Evolutionary conservation across 2,329 filamentous ascomycete species (phyloP), one percentile per base, ranked within the genome.

Genomic region (Colletotrichum truncatum): DNA sequence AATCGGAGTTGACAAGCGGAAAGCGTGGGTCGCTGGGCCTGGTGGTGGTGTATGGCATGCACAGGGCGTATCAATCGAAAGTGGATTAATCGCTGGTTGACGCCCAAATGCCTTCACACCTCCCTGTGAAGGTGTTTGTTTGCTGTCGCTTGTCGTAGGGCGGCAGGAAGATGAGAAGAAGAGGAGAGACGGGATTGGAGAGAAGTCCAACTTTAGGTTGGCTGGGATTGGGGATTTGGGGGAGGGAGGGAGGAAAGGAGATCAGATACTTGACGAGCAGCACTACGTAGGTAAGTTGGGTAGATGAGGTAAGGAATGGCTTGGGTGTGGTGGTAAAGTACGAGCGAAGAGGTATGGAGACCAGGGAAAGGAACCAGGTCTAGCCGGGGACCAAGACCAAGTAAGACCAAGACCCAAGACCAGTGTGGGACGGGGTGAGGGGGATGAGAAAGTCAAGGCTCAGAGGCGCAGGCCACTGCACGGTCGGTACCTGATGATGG

Each of bases 1-100:
- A 66, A 66, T 66, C 63, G 63, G 62, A 61, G 62, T 36, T 51
- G 56, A 51, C 48, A 55, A 49, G 62, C 57, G 62, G 58, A 62
- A 65, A 63, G 58, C 63, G 63, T 66, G 63, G 63, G 63, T 66
- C 57, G 51, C 60, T 54, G 34, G 62, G 49, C 43, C 63, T 56
- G 45, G 58, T 32, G 45, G 49, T 48, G 56, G 41, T 57, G 54
- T 25, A 28, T 36, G 58, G 63, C 55, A 66, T 66, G 63, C 38
- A 43, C 58, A 66, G 63, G 63, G 63, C 63, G 56, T 61, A 53
- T 49, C 56, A 65, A 54, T 61, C 26, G 62, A 53, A 53, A 61
- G 62, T 65, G 62, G 62, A 54, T 65, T 61, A 49, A 41, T 63
- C 34, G 49, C 41, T 56, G 57, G 58, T 66, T 66, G 63, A 66